Base-by-base conservation (phyloP, 2,329 filamentous ascomycete species). In the Neofusicoccum laricinum region DNA sequence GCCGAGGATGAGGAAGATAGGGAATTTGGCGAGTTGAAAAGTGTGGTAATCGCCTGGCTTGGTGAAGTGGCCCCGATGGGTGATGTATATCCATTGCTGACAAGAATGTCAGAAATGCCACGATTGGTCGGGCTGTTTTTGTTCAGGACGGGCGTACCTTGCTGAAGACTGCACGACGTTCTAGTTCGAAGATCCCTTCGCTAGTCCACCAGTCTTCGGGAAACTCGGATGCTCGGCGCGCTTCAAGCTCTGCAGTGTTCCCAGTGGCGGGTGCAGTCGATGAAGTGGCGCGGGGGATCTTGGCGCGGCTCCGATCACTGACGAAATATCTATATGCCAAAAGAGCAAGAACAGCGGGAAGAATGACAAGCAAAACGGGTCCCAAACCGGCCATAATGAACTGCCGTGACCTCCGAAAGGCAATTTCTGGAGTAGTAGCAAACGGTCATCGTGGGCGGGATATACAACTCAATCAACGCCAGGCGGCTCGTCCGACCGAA, bases 151-250 rank as follows among this genome's bases (percentile, higher is more conserved):
- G 45, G 25, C 48, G 50, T 74, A 79, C 80, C 70, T 81, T 81
- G 68, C 78, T 80, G 70, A 84, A 83, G 32, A 85, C 77, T 0
- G 81, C 80, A 36, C 82, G 78, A 59, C 76, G 75, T 69, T 85
- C 82, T 4, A 84, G 73, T 38, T 79, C 74, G 64, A 81, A 84
- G 48, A 80, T 73, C 30, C 79, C 76, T 12, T 73, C 74, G 34
- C 77, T 78, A 21, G 73, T 78, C 53, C 73, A 77, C 76, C 76
- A 78, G 61, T 72, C 73, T 8, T 71, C 71, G 41, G 79, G 79
- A 41, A 81, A 73, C 15, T 79, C 76, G 0, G 76, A 72, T 65
- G 55, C 55, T 34, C 41, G 40, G 19, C 46, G 25, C 11, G 55
- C 55, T 43, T 59, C 15, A 59, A 80, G 78, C 66, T 80, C 79